A percentile compares a stretch with the other conserved stretches of the same genome.
These are phyloP conservation scores for Tuber aestivum DNA, from an alignment of 495 filamentous ascomycete species.

Conservation along the genomic window DNA sequence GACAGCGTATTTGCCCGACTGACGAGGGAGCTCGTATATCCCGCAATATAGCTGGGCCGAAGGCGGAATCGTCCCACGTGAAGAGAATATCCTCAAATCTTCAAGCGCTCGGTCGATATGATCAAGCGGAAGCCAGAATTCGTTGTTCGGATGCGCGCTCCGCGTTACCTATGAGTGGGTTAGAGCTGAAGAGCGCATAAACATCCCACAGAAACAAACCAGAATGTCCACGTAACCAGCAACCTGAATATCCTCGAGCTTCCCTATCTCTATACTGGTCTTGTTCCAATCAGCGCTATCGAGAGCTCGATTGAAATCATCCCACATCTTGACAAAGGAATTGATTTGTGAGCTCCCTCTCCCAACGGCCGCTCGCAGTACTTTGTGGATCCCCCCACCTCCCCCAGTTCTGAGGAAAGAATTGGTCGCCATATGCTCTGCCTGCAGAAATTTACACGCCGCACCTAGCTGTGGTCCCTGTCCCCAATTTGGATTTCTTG, in stretches of 20 bases:
- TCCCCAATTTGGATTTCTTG: neutral
- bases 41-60: slow-evolving; percentile 14
- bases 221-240: slow-evolving; percentile 18
- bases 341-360: neutral
- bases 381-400: neutral
- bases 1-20: neutral
- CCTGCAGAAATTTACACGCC: slow-evolving; percentile 15
- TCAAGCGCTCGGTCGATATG: slow-evolving; percentile 4
- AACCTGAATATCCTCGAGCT: neutral
- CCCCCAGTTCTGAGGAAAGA: neutral
- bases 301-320: neutral
- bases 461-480: neutral
- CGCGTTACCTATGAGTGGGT: neutral
- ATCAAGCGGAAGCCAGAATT: neutral
- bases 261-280: neutral
- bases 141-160: neutral
- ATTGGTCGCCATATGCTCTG: neutral
- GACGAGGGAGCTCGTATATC: slow-evolving; percentile 4
- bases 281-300: neutral
- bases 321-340: neutral
- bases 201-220: neutral
- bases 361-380: too few species aligned
- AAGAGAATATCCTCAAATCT: slow-evolving; percentile 1
- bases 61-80: neutral
- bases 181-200: neutral